Percentiles rank a stretch among this genome's conserved stretches.
These are phyloP conservation scores for Cercospora beticola DNA, from an alignment of 2,329 filamentous ascomycete species.

Conservation along the genomic window DNA sequence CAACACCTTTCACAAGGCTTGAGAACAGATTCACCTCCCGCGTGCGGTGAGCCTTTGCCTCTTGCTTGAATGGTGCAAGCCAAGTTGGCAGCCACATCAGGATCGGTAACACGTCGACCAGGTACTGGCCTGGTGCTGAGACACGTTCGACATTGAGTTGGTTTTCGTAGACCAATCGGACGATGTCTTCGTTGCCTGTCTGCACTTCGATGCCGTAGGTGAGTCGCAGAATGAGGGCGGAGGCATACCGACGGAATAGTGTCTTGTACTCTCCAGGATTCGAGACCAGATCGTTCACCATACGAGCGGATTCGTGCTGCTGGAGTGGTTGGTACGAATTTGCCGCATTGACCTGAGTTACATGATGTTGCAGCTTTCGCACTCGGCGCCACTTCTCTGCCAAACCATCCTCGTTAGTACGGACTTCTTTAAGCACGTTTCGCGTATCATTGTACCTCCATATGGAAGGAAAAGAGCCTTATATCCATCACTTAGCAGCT, in stretches of 20 bases:
- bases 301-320: background rate
- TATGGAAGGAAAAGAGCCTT: background rate
- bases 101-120: background rate
- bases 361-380: background rate
- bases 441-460: background rate
- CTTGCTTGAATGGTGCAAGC: background rate
- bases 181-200: background rate
- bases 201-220: background rate
- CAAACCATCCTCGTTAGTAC: background rate
- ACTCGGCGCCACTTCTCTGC: background rate
- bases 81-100: background rate
- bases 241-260: background rate
- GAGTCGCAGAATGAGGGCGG: background rate
- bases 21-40: background rate
- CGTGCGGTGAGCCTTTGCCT: background rate
- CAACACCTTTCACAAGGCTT: background rate
- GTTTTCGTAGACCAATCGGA: background rate
- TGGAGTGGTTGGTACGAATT: background rate
- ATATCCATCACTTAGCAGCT: background rate
- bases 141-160: background rate
- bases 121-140: background rate
- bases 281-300: background rate
- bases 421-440: background rate
- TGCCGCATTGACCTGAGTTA: background rate
- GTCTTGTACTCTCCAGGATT: background rate